phyloP scores from a whole-genome alignment of 2,329 filamentous ascomycete species.

The Fusarium sterilihyphosum region DNA sequence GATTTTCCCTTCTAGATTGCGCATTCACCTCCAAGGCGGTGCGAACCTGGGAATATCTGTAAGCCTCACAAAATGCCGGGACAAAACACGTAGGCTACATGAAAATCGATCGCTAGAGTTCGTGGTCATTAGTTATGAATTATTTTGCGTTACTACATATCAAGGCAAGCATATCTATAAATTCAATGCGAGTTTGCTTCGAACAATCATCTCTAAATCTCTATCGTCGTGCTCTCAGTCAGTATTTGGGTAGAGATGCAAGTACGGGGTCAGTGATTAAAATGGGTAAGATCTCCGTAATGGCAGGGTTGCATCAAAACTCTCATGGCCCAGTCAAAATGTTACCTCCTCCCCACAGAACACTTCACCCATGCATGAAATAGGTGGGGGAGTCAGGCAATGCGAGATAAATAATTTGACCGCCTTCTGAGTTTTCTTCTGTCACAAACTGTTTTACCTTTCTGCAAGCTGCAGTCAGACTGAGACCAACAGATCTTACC shows the following conservation, averaged over 20 bases:
- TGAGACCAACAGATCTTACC: not conserved
- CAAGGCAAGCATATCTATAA: too few relatives aligned
- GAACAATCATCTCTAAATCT: rapidly evolving
- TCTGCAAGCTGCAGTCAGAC: not conserved
- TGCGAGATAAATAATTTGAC: slow-evolving; percentile 21
- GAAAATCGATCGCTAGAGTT: too few relatives aligned
- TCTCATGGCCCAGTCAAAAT: not conserved
- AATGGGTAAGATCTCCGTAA: not conserved
- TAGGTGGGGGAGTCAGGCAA: slow-evolving; percentile 7
- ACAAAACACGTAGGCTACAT: not conserved
- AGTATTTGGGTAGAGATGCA: not conserved
- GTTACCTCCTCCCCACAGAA: not conserved
- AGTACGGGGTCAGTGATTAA: not conserved
- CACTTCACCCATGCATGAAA: not conserved
- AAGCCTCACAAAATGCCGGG: too few relatives aligned
- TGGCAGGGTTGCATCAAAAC: not conserved
- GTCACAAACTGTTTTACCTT: not conserved
- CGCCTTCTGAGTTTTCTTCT: slow-evolving; percentile 15
- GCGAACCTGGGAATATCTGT: not conserved
- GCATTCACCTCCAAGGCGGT: not conserved
- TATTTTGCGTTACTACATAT: not conserved
- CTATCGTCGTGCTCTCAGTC: not conserved
- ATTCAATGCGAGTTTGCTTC: not conserved
- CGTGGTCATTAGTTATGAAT: not conserved
- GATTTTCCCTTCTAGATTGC: too few relatives aligned